phyloP scores from a whole-genome alignment of 208 protist species.

The Leishmania lainsoni region DNA sequence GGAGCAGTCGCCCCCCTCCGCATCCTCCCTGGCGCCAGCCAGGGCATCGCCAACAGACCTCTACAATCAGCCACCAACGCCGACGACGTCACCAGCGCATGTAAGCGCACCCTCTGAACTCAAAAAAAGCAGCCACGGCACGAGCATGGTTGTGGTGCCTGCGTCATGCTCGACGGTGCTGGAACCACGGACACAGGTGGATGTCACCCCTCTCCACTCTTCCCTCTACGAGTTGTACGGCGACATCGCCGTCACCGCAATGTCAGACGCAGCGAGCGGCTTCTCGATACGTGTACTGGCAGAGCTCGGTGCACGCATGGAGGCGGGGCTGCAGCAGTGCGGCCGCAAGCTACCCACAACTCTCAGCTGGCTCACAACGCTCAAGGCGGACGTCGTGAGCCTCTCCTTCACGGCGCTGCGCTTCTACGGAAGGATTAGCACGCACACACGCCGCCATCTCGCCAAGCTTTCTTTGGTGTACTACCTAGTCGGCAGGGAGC shows the following conservation, averaged over 20 bases:
- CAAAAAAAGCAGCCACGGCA: background rate
- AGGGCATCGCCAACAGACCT: background rate
- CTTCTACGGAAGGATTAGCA: conserved; percentile 59
- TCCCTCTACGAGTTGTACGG: conserved; percentile 76
- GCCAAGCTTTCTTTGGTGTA: conserved; percentile 73
- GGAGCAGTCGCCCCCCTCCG: background rate
- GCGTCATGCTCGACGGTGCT: conserved; percentile 29
- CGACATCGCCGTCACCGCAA: conserved; percentile 68
- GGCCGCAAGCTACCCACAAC: conserved; percentile 36
- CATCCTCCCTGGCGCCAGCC: background rate
- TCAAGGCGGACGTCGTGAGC: conserved; percentile 56
- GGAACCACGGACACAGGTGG: conserved; percentile 49
- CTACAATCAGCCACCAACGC: background rate
- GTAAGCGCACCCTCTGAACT: background rate
- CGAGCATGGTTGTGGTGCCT: background rate
- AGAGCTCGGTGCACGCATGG: conserved; percentile 52
- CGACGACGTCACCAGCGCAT: background rate
- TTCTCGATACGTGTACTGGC: conserved; percentile 63
- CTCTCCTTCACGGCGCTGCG: conserved; percentile 81
- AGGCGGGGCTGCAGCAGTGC: conserved; percentile 30
- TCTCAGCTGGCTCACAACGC: conserved; percentile 55
- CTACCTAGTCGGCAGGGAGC: conserved; percentile 65
- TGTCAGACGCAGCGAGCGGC: conserved; percentile 51
- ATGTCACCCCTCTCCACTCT: conserved; percentile 41
- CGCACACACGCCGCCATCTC: conserved; percentile 46